Evolutionary conservation across 768 basidiomycete species (phyloP).

Genomic region (Termitomyces sp.): DNA sequence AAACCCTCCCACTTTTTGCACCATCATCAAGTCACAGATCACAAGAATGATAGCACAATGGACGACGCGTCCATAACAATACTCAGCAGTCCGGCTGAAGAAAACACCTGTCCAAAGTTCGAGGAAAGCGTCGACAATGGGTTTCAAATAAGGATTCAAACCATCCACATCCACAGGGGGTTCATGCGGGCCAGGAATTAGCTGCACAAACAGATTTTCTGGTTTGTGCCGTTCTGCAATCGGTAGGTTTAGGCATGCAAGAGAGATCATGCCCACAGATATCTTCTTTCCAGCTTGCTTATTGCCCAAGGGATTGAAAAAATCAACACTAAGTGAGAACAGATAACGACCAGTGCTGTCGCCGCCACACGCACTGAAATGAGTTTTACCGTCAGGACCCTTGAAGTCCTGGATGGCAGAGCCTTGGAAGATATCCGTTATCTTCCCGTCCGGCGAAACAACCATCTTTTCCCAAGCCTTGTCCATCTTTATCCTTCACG

Average conservation of each 20-base stretch:
- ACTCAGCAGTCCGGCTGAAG: neutral
- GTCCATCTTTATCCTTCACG: conserved; percentile 18
- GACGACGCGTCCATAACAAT: no score
- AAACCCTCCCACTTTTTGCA: no score
- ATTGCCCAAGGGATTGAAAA: no score
- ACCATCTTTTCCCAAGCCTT: neutral
- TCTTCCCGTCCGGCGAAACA: neutral
- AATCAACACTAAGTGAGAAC: no score
- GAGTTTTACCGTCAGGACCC: neutral
- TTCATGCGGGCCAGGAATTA: conserved; percentile 27
- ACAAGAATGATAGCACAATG: no score
- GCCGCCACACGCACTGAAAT: neutral
- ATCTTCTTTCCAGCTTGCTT: no score
- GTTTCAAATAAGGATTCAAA: conserved; percentile 12
- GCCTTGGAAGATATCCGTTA: neutral
- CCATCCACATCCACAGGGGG: conserved; percentile 11
- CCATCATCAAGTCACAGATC: no score
- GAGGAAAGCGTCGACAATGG: conserved; percentile 22
- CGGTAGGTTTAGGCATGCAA: no score
- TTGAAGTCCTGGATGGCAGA: neutral
- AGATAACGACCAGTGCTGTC: neutral
- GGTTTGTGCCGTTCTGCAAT: conserved; percentile 1
- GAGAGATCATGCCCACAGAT: no score
- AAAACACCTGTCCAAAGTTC: conserved; percentile 8
- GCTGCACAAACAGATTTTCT: conserved; percentile 27